Conservation (phyloP, 139 green algal species). For the Chlamydomonas sphaeroides region DNA sequence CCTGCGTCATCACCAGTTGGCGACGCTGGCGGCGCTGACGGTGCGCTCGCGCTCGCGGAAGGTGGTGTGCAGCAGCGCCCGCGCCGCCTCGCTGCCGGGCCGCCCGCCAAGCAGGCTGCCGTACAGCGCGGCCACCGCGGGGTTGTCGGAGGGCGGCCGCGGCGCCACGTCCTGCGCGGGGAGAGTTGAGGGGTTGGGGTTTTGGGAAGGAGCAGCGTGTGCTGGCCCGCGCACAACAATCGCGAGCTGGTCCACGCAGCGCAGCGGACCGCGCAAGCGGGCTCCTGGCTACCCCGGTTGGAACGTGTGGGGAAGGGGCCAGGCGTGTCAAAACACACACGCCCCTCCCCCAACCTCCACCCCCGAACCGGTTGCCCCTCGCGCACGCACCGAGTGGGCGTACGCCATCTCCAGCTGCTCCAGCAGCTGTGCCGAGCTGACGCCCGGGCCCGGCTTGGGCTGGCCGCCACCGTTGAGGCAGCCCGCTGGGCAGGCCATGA, state of each 20-base stretch:
- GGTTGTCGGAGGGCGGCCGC: slow-evolving; percentile 45
- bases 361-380: neutral
- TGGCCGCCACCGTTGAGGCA: slow-evolving; percentile 98
- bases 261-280: neutral
- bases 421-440: slow-evolving; percentile 58
- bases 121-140: slow-evolving; percentile 69
- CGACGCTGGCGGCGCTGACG: neutral
- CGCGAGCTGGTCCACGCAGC: too few relatives aligned
- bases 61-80: slow-evolving; percentile 74
- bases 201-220: neutral
- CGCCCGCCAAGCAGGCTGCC: slow-evolving; percentile 37
- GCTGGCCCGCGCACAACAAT: neutral
- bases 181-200: neutral
- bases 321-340: too few relatives aligned
- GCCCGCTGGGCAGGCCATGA: slow-evolving; percentile 95
- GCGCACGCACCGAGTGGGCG: slow-evolving; percentile 48
- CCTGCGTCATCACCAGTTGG: slow-evolving; percentile 38
- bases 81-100: slow-evolving; percentile 46
- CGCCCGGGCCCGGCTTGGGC: slow-evolving; percentile 61
- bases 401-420: slow-evolving; percentile 65
- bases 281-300: too few relatives aligned
- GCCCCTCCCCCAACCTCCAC: too few relatives aligned
- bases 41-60: slow-evolving; percentile 74
- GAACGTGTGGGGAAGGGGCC: too few relatives aligned
- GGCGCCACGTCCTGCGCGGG: slow-evolving; percentile 20